Evolutionary conservation across 192 early-diverging fungal genomes (phyloP).

Genomic region (Borealophlyctis nickersoniae): DNA sequence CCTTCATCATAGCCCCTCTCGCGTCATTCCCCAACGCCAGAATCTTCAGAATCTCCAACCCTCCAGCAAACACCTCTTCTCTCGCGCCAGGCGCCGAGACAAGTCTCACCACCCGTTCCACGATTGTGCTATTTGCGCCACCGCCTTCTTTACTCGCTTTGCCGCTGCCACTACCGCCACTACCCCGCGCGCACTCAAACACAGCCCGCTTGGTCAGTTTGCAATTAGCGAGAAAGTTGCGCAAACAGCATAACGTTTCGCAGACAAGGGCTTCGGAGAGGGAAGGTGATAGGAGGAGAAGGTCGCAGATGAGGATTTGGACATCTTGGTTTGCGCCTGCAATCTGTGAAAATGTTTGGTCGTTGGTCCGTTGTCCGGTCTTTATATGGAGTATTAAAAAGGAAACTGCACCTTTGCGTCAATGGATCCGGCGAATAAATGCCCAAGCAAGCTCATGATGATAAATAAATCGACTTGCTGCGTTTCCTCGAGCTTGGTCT

Average conservation of each 20-base stretch:
- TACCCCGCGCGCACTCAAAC: neutral
- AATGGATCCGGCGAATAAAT: slow-evolving; percentile 24
- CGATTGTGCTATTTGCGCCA: neutral
- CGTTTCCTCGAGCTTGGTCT: slow-evolving; percentile 17
- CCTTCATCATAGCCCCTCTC: slow-evolving; percentile 27
- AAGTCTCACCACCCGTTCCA: too few species aligned
- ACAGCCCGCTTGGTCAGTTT: slow-evolving; percentile 15
- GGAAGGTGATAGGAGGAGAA: neutral
- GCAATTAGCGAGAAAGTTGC: slow-evolving; percentile 32
- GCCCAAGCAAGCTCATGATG: slow-evolving; percentile 24
- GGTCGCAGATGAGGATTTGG: neutral
- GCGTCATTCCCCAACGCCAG: slow-evolving; percentile 26
- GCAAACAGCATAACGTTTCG: slow-evolving; percentile 32
- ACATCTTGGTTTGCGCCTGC: neutral
- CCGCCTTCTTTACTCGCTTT: slow-evolving; percentile 6
- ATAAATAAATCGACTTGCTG: slow-evolving; percentile 19
- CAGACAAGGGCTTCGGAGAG: slow-evolving; percentile 10
- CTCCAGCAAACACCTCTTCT: slow-evolving; percentile 20
- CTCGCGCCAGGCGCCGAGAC: slow-evolving; percentile 1
- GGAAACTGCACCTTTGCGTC: slow-evolving; percentile 40
- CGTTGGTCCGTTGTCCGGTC: neutral
- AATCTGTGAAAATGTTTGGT: slow-evolving; percentile 4
- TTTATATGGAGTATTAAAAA: neutral
- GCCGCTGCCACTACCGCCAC: neutral
- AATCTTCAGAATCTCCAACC: slow-evolving; percentile 28